phyloP scores from a whole-genome alignment of 495 filamentous ascomycete genomes.

The Lineolata rhizophorae region DNA sequence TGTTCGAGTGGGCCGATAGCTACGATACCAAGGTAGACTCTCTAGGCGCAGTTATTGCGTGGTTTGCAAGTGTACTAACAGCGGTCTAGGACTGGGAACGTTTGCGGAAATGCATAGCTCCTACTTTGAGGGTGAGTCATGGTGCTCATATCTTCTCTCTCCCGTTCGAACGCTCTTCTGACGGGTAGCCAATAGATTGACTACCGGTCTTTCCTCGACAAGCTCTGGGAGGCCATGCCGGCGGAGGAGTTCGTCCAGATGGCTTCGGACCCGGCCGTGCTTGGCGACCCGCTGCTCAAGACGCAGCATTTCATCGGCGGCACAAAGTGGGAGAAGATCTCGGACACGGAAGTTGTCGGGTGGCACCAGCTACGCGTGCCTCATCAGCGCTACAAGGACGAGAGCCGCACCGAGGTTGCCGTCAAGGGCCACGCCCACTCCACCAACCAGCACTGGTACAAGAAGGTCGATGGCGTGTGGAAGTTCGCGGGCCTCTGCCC shows the following conservation, averaged over 20 bases:
- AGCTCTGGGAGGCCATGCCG: slow-evolving; percentile 48
- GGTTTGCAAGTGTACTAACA: too few relatives aligned
- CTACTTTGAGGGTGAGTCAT: slow-evolving; percentile 32
- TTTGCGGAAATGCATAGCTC: slow-evolving; percentile 47
- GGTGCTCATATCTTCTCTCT: neutral
- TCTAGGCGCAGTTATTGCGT: too few relatives aligned
- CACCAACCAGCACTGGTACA: slow-evolving; percentile 50
- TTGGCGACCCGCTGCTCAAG: slow-evolving; percentile 47
- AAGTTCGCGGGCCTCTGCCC: slow-evolving; percentile 62
- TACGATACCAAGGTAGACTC: slow-evolving; percentile 60
- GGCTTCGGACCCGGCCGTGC: slow-evolving; percentile 39
- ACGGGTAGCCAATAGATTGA: slow-evolving; percentile 26
- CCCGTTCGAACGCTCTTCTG: neutral
- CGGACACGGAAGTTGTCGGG: slow-evolving; percentile 43
- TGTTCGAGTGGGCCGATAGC: slow-evolving; percentile 64
- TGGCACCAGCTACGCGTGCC: slow-evolving; percentile 62
- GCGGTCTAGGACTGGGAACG: slow-evolving; percentile 64
- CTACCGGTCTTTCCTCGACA: slow-evolving; percentile 54
- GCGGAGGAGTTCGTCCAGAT: slow-evolving; percentile 51
- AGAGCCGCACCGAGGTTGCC: slow-evolving; percentile 23
- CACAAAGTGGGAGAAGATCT: slow-evolving; percentile 46
- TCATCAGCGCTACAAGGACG: slow-evolving; percentile 42
- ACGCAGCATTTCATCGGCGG: slow-evolving; percentile 62
- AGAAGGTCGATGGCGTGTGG: slow-evolving; percentile 55
- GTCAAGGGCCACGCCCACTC: slow-evolving; percentile 50